These are phyloP conservation scores for Immersiella caudata DNA, from an alignment of 495 filamentous ascomycete species.

Conservation along the genomic window DNA sequence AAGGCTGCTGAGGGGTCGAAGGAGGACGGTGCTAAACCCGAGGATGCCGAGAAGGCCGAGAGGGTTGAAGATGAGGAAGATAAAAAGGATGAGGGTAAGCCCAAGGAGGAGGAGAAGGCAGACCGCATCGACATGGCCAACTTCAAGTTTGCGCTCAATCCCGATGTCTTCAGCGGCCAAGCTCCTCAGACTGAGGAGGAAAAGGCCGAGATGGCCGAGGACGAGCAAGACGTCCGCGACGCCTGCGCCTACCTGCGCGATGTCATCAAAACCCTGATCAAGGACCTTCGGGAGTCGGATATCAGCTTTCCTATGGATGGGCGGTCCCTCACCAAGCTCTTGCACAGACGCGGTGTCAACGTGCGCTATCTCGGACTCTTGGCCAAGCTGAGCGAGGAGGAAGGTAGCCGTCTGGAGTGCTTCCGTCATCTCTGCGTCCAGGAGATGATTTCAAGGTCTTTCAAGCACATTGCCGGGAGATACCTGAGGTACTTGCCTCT, in stretches of 20 bases:
- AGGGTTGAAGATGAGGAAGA: slow-evolving; percentile 32
- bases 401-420: slow-evolving; percentile 72
- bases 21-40: slow-evolving; percentile 34
- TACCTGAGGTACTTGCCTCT: slow-evolving; percentile 81
- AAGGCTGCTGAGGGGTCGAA: slow-evolving; percentile 20
- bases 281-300: slow-evolving; percentile 88
- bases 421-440: slow-evolving; percentile 75
- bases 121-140: slow-evolving; percentile 71
- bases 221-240: slow-evolving; percentile 85
- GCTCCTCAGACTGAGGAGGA: slow-evolving; percentile 86
- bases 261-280: slow-evolving; percentile 71
- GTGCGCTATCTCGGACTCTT: slow-evolving; percentile 90
- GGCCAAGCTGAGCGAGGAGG: slow-evolving; percentile 61
- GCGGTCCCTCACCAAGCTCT: slow-evolving; percentile 78
- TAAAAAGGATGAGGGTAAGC: slow-evolving; percentile 35
- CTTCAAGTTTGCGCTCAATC: slow-evolving; percentile 89
- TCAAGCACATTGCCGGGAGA: slow-evolving; percentile 87
- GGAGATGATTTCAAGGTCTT: slow-evolving; percentile 90
- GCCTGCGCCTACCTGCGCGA: slow-evolving; percentile 77
- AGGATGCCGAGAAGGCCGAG: slow-evolving; percentile 36
- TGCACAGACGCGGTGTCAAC: slow-evolving; percentile 98
- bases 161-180: slow-evolving; percentile 94
- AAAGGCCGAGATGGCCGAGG: slow-evolving; percentile 78
- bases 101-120: slow-evolving; percentile 33
- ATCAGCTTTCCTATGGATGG: slow-evolving; percentile 98